Conservation (phyloP, 805 yeast genomes). For the Yamadazyma ubonensis region DNA sequence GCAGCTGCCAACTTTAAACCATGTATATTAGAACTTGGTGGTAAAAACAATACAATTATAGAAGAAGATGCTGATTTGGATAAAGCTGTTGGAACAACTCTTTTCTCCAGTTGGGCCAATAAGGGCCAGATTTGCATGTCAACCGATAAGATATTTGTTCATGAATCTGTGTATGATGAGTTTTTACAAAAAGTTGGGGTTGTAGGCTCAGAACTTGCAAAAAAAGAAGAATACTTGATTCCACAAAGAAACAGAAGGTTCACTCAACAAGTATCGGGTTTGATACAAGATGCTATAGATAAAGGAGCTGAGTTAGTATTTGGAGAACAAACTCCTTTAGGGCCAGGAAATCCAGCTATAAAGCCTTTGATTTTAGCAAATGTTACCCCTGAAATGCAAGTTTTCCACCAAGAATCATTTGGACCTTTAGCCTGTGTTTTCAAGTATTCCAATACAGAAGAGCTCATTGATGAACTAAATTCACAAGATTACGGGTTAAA, state of each 20-base stretch:
- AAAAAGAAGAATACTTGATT: conserved; percentile 20
- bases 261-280: conserved; percentile 19
- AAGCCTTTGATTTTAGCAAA: conserved; percentile 33
- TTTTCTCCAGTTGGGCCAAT: conserved; percentile 41
- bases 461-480: conserved; percentile 25
- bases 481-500: conserved; percentile 36
- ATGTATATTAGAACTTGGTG: conserved; percentile 44
- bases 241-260: conserved; percentile 31
- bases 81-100: conserved; percentile 25
- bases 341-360: conserved; percentile 3
- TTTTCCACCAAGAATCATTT: conserved; percentile 37
- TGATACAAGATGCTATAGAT: conserved; percentile 36
- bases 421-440: conserved; percentile 42
- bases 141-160: conserved; percentile 38
- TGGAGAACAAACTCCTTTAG: conserved; percentile 16
- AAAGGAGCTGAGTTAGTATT: conserved; percentile 36
- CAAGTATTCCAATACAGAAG: conserved; percentile 22
- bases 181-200: conserved; percentile 20
- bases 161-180: conserved; percentile 33
- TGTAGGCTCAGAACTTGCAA: conserved; percentile 15
- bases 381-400: conserved; percentile 28
- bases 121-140: conserved; percentile 52
- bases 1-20: conserved; percentile 44
- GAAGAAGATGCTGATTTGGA: conserved; percentile 32
- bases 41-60: conserved; percentile 40